Base-by-base conservation (phyloP, 108 stramenopile genomes). In the Nannochloropsis granulata region DNA sequence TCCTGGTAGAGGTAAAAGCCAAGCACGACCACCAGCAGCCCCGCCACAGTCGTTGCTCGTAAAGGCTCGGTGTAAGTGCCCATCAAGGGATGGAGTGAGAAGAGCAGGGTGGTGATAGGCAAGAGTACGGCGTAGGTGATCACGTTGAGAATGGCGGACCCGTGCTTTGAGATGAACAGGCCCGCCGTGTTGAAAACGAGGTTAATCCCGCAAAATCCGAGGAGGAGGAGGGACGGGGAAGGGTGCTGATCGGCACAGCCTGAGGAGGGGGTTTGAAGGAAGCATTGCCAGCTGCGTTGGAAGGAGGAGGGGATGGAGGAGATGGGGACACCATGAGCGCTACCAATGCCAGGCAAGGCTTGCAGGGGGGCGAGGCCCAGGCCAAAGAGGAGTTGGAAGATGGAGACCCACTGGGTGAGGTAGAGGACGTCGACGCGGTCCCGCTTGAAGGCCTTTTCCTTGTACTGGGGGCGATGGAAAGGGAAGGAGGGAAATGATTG, bases 351-450 rank as follows among this genome's bases (percentile, higher is more conserved):
- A 23, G 85, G 81, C 2, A 86, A 12, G 44, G 56, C 25, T 23
- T 82, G 81, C 10, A 83, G 56, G 12, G 83, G 83, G 12, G 43
- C 13, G 23, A 86, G 25, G 25, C n/a, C 43, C 25, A 86, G 43
- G 1, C 86, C 86, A 10, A 83, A 23, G 25, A 86, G 13, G 24
- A 86, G 12, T 46, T 86, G 86, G 83, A 79, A 83, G 43, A 82
- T 19, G 16, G 82, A 83, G 42, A 86, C 86, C 26, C 24, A 43
- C 82, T 83, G 86, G 79, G 86, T 86, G 25, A 86, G 78, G 78
- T 83, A 83, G 12, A 86, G 24, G 56, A 86, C 86, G 24, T 83
- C 78, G 16, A 56, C 82, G 13, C 82, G 34, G 23, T 79, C 43
- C 44, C 45, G 43, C 81, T 80, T 44, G 83, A 86, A 86, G 13